Base-by-base conservation (phyloP, 352 stramenopile species). In the Globisporangium canariense region DNA sequence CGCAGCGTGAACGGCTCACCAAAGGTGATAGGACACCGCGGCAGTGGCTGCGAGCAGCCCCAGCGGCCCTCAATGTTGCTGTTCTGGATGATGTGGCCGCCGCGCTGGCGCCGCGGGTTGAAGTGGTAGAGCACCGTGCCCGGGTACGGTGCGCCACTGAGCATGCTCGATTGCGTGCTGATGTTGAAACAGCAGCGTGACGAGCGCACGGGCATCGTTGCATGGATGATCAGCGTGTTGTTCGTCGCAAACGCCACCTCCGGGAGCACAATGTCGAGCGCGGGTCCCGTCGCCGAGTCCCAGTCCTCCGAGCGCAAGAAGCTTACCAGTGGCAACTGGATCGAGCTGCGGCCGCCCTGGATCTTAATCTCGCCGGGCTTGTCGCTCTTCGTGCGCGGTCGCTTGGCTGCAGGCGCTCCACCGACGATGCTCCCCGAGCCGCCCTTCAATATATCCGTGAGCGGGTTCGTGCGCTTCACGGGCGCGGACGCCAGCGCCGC, bases 151-250 rank as follows among this genome's bases (percentile, higher is more conserved):
- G 81, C 80, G 2, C 79, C 83, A 58, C 79, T 89, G 45, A 89
- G 69, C 75, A 90, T 81, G 64, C 77, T 89, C 32, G 78, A 68
- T 57, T 91, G 78, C 40, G 83, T 92, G 67, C 77, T 87, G 41
- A 94, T 71, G 65, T 92, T 94, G 58, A 94, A 86, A 55, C 85
- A 91, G 64, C 77, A 94, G 11, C 82, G 78, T 10, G 76, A 78
- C 18, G 83, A 89, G 22, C 79, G 71, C 28, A 72, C 57, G 2
- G 83, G 82, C 62, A 94, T 76, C 11, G 81, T 92, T 22, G 79
- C 83, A 62, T 94, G 83, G 20, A 94, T 80, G 59, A 94, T 86
- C 34, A 94, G 72, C 72, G 86, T 94, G 71, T 94, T 94, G 59
- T 94, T 94, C 40, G 86, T 91, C 5, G 78, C 78, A 57, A 94